Conservation (phyloP, 75 land plant genomes). For the Gnetum montanum region DNA sequence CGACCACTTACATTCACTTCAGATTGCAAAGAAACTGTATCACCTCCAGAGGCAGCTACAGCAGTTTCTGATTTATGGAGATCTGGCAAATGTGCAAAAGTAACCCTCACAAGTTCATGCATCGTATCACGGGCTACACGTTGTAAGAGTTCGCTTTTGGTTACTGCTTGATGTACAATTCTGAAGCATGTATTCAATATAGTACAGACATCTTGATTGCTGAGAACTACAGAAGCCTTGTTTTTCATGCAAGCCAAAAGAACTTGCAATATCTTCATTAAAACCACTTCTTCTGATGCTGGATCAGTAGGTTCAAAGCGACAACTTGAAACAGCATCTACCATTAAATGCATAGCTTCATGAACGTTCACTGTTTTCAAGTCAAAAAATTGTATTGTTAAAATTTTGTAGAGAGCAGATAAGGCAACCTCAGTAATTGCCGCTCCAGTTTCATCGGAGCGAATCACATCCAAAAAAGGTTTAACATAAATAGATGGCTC, state of each 20-base stretch:
- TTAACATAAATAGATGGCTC: slow-evolving; percentile 68
- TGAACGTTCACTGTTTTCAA: slow-evolving; percentile 48
- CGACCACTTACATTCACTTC: slow-evolving; percentile 21
- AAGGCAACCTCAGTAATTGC: slow-evolving; percentile 84
- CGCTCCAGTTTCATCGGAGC: slow-evolving; percentile 91
- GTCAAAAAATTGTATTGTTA: slow-evolving; percentile 71
- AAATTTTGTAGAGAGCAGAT: slow-evolving; percentile 74
- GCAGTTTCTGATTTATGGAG: slow-evolving; percentile 32
- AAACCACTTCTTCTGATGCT: slow-evolving; percentile 92
- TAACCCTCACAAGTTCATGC: slow-evolving; percentile 90
- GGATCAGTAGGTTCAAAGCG: slow-evolving; percentile 92
- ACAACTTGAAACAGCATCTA: slow-evolving; percentile 93
- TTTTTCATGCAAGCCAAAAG: slow-evolving; percentile 78
- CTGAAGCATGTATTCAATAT: slow-evolving; percentile 92
- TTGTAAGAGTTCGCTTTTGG: slow-evolving; percentile 87
- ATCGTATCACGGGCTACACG: slow-evolving; percentile 83
- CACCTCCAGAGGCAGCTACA: slow-evolving; percentile 17
- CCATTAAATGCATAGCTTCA: slow-evolving; percentile 74
- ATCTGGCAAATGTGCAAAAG: slow-evolving; percentile 66
- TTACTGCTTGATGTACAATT: slow-evolving; percentile 92
- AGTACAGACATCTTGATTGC: slow-evolving; percentile 86
- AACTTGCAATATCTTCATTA: slow-evolving; percentile 95
- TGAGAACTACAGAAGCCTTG: slow-evolving; percentile 54
- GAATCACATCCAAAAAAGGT: slow-evolving; percentile 89
- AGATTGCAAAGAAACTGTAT: slow-evolving; percentile 10